A percentile compares a stretch with the other conserved stretches of the same genome.
phyloP scores from a whole-genome alignment of 495 filamentous ascomycete genomes.

The Thozetella sp. region DNA sequence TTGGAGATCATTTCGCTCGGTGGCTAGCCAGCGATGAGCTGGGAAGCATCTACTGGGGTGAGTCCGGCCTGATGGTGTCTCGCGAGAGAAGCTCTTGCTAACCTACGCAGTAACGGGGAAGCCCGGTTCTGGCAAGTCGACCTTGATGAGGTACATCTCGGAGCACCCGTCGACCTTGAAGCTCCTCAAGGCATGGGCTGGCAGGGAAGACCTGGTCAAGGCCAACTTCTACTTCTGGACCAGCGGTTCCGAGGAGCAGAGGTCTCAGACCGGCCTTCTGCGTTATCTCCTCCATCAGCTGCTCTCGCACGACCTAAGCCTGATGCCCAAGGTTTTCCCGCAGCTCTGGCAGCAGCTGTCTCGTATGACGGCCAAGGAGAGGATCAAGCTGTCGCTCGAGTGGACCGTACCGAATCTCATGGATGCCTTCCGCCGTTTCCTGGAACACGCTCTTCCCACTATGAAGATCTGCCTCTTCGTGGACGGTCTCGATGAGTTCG shows the following conservation, averaged over 20 bases:
- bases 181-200: conserved; percentile 20
- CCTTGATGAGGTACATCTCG: conserved; percentile 26
- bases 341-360: conserved; percentile 8
- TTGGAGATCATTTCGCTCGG: conserved; percentile 9
- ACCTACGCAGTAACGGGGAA: conserved; percentile 20
- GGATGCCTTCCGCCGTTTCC: neutral
- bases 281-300: conserved; percentile 21
- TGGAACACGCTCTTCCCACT: neutral
- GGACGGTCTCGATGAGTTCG: conserved; percentile 32
- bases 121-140: conserved; percentile 31
- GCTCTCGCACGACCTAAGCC: conserved; percentile 4
- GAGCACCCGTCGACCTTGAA: conserved; percentile 12
- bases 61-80: neutral
- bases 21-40: conserved; percentile 14
- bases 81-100: neutral
- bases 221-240: conserved; percentile 29
- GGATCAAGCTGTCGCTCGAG: conserved; percentile 5
- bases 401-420: conserved; percentile 7
- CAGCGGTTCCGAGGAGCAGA: conserved; percentile 22
- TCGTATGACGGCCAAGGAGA: conserved; percentile 5
- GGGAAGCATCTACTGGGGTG: conserved; percentile 25
- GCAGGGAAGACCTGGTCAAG: neutral
- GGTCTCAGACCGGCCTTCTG: conserved; percentile 26
- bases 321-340: conserved; percentile 6
- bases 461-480: conserved; percentile 23